These are phyloP conservation scores for Kentomonas sorsogonicus DNA, from an alignment of 208 protist genomes.

Conservation along the genomic window DNA sequence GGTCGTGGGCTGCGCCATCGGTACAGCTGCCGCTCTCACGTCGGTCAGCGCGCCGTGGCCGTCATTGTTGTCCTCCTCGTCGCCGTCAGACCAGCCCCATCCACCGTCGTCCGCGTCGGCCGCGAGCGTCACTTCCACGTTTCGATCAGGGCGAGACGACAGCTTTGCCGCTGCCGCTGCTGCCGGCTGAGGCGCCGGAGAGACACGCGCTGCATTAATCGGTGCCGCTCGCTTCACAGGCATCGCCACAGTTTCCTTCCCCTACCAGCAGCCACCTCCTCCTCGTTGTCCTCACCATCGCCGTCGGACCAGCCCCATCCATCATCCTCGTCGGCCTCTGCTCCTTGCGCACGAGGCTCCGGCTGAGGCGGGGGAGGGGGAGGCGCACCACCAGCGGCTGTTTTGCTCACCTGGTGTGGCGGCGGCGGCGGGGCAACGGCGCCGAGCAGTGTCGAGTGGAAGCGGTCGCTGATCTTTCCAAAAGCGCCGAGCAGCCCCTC, in stretches of 20 bases:
- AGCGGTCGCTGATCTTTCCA: no score
- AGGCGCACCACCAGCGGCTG: background rate
- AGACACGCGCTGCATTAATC: background rate
- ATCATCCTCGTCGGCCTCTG: slow-evolving; percentile 5
- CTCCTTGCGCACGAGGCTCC: background rate
- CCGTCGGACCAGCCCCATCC: slow-evolving; percentile 13
- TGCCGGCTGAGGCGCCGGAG: background rate
- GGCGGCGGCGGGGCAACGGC: no score
- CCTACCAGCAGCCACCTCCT: background rate
- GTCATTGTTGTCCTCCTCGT: background rate
- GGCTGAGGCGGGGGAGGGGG: background rate
- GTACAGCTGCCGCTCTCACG: no score
- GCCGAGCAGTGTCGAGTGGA: no score
- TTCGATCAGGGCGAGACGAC: no score
- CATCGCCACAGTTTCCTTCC: background rate
- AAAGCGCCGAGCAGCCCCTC: no score
- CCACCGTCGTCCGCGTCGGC: slow-evolving; percentile 7
- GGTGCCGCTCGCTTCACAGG: background rate
- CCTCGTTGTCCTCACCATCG: slow-evolving; percentile 3
- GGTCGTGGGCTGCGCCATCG: no score
- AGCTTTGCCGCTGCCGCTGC: no score
- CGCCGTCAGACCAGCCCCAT: slow-evolving; percentile 13
- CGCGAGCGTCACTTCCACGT: no score
- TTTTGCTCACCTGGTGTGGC: background rate
- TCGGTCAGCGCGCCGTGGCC: no score